Conservation (phyloP, 441 rosid species). For the Metrosideros polymorpha region DNA sequence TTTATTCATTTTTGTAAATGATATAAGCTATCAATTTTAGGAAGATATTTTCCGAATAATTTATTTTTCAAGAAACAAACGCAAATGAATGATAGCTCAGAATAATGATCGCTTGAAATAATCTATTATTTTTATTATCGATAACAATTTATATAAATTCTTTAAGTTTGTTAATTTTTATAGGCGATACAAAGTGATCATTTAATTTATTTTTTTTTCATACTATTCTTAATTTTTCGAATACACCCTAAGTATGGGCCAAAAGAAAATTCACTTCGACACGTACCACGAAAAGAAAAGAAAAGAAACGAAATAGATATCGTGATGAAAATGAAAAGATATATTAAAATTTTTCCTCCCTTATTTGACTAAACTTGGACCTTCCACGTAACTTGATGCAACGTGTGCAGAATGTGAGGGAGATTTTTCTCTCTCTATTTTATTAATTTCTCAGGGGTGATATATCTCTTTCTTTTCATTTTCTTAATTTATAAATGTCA, state of each 20-base stretch:
- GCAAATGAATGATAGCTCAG: too few relatives aligned
- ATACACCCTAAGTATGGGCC: too few relatives aligned
- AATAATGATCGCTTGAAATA: too few relatives aligned
- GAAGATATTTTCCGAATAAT: neutral
- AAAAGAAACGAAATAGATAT: neutral
- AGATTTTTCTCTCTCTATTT: neutral
- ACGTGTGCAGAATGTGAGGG: neutral
- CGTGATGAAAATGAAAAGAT: neutral
- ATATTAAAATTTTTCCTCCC: neutral
- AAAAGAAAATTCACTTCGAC: neutral
- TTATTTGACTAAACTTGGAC: neutral
- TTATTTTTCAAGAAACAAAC: rapidly evolving
- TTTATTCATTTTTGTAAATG: neutral
- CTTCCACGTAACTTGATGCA: neutral
- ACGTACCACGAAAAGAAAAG: neutral
- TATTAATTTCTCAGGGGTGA: neutral
- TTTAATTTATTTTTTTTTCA: too few relatives aligned
- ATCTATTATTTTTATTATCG: too few relatives aligned
- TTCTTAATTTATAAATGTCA: neutral
- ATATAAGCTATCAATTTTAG: neutral
- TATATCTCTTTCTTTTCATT: neutral
- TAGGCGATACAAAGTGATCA: too few relatives aligned
- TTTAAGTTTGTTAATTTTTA: too few relatives aligned
- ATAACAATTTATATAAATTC: too few relatives aligned
- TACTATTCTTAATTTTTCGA: too few relatives aligned